Evolutionary conservation across 306 rosid genomes (phyloP), one percentile per base, ranked within the genome.

Genomic region (Prunus armeniaca): DNA sequence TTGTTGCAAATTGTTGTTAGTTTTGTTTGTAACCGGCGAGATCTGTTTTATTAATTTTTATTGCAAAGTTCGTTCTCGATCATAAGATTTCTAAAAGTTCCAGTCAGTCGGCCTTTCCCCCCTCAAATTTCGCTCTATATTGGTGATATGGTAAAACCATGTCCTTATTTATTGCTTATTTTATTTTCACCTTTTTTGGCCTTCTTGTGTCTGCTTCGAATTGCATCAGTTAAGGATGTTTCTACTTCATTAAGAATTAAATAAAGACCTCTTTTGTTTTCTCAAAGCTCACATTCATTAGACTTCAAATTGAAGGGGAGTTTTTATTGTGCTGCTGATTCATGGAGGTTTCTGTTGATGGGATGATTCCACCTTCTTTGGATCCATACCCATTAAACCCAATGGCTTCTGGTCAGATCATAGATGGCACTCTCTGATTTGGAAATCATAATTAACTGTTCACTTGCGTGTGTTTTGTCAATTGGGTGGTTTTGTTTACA

Each of bases 31-130:
- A 79, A 73, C 65, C 84, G 62, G 49, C 64, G 74, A 88, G 93
- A 92, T 92, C 92, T 84, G 84, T 82, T 77, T 74, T 65, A 28
- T 86, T 74, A 28, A 72, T 57, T 66, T 80, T 22, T 47, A 22
- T 13, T 57, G 25, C 47, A 61, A 12, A 63, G 22, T 54, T 47
- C 24, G 10, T 75, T 73, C 67, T 75, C 45, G 68, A 55, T 19
- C 77, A n/a, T 77, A 24, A 18, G 71, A 30, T 45, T 30, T 27
- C 75, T 56, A 5, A 65, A 64, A 47, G 64, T 74, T 71, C 58
- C 52, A 60, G 47, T 38, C 6, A 12, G 61, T 22, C 52, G 19
- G 73, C 18, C 43, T 6, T 70, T 47, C 24, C 38, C 11, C 27
- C 32, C 12, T 58, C 22, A 49, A 61, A 47, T 72, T 79, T 79